These are phyloP conservation scores for Fusarium foetens DNA, from an alignment of 2,329 filamentous ascomycete genomes.

Conservation along the genomic window DNA sequence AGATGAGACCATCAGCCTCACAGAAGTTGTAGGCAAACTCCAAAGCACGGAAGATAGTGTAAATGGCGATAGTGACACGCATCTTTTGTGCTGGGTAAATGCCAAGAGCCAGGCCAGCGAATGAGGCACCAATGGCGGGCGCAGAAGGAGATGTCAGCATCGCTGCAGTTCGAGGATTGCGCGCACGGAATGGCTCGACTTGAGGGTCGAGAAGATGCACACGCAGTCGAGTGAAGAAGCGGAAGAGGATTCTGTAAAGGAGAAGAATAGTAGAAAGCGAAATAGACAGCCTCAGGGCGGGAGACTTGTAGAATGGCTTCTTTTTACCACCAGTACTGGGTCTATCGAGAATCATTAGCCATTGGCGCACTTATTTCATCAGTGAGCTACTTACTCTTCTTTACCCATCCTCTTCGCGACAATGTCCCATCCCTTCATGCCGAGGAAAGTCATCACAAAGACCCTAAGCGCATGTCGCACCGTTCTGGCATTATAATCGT, in stretches of 20 bases:
- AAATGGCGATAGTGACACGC: constrained; percentile 84
- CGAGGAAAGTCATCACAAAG: constrained; percentile 71
- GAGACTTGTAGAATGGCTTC: constrained; percentile 69
- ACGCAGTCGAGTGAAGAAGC: constrained; percentile 85
- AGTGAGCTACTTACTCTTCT: constrained; percentile 54
- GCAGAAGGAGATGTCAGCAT: constrained; percentile 85
- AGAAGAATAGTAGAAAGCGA: constrained; percentile 88
- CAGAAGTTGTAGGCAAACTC: constrained; percentile 89
- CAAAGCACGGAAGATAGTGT: constrained; percentile 80
- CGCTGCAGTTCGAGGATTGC: constrained; percentile 80
- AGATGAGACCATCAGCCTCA: constrained; percentile 76
- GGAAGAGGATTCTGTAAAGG: constrained; percentile 87
- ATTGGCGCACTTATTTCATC: neutral
- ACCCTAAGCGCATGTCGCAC: constrained; percentile 77
- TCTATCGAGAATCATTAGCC: constrained; percentile 32
- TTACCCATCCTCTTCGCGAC: constrained; percentile 60
- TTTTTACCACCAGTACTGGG: constrained; percentile 53
- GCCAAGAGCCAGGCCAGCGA: constrained; percentile 85
- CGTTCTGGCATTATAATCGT: constrained; percentile 76
- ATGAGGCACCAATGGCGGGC: constrained; percentile 87
- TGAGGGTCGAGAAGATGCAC: constrained; percentile 81
- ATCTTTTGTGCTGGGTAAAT: constrained; percentile 74
- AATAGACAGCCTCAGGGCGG: constrained; percentile 79
- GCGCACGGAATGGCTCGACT: constrained; percentile 80
- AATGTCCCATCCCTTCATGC: constrained; percentile 70